Evolutionary conservation across 352 stramenopile species (phyloP), one percentile per base, ranked within the genome.

Genomic region (Halophytophthora polymorphica): DNA sequence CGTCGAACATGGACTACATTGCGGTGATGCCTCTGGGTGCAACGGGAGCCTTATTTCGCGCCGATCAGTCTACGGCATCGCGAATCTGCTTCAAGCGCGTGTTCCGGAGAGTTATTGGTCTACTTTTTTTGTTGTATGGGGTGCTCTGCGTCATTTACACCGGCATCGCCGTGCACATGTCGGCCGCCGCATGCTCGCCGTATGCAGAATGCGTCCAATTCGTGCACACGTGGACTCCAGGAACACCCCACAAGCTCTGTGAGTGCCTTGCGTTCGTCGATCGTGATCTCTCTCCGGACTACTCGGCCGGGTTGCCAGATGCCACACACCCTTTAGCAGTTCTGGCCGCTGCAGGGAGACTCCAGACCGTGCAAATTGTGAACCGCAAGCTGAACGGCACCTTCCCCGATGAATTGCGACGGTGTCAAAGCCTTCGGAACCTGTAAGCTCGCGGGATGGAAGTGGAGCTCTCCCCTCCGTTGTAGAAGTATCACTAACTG

Each of bases 91-190:
- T 35, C 21, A 55, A 49, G 3, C 57, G 42, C 31, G 42, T 58
- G 3, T 28, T 70, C 18, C 62, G 58, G n/a, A 39, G 17, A 6
- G 40, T 48, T 12, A 35, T 70, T 2, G 50, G 58, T 6, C 11
- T 70, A 11, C 28, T 56, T 0, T 75, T 76, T 31, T 49, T 76
- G 0, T 14, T 61, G 13, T 72, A 49, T 40, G 66, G 66, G 7
- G 22, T 61, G 13, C 38, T 36, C 13, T 67, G 57, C 22, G 46
- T 71, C 11, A 31, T 52, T 11, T 69, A 60, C 28, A 55, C 58
- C 10, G 34, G n/a, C 15, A 19, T 63, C 12, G 36, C 59, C 35
- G 58, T 72, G 12, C 36, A 36, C 21, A 15, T 36, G 7, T 53
- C 54, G 6, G 18, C 28, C 6, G 12, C 46, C 15, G 31, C 58